Base-by-base conservation (phyloP, 2,329 filamentous ascomycete genomes). In the Ophiostoma piceae region DNA sequence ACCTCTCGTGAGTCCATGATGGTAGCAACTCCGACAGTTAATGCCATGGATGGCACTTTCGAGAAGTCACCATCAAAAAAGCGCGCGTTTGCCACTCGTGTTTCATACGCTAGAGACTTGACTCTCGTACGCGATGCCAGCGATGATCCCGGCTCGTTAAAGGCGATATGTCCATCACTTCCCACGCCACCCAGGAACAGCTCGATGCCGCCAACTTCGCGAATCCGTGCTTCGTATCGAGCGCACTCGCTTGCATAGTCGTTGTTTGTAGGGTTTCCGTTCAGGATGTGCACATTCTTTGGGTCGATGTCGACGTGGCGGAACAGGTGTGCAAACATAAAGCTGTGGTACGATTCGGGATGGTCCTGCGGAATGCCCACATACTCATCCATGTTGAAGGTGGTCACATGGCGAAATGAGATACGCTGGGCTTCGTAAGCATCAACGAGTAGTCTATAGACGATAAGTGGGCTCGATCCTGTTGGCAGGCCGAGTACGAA, bases 291-390 rank as follows among this genome's bases (percentile, higher is more conserved):
- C 74, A 92, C 86, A 70, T 82, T 91, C 73, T 83, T 81, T 0
- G 90, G 89, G 69, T 85, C 82, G 72, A 92, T 87, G 76, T 92
- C 87, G 74, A 92, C 85, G 72, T 83, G 90, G 39, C 87, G 88
- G 81, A 93, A 92, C 81, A 92, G 90, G 79, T 92, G 84, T 79
- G 87, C 87, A 82, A 90, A 92, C 90, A 92, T 92, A 82, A 92
- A 93, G 76, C 86, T 88, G 80, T 92, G 90, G 79, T 92, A 92
- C 76, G 87, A 90, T 77, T 92, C 87, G 2, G 90, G 89, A 77
- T 92, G 90, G 73, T 90, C 87, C 73, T 88, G 84, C 32, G 90
- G 87, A 67, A 92, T 84, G 62, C 87, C 88, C 71, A 92, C 88
- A 76, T 92, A 92, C 80, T 92, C 90, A 79, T 92, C 90, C 77